Evolutionary conservation across 345 rosid species (phyloP).

Genomic region (Aquilaria sinensis): DNA sequence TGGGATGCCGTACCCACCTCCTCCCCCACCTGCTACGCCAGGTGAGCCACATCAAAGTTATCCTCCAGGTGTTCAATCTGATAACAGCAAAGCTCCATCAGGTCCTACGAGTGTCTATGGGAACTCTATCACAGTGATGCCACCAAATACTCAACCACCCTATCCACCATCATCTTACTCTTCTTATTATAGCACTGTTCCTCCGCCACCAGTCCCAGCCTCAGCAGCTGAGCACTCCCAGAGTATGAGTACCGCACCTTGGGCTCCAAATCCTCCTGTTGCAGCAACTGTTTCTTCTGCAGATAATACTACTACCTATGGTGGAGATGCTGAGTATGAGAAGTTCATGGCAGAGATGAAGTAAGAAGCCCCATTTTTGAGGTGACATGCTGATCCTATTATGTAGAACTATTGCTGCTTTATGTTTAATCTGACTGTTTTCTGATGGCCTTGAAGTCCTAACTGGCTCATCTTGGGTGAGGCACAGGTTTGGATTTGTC

Average conservation of each 20-base stretch:
- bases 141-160: conserved; percentile 42
- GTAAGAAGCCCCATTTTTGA: conserved; percentile 33
- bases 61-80: conserved; percentile 91
- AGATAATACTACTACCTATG: conserved; percentile 48
- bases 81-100: conserved; percentile 42
- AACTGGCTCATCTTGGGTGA: no score
- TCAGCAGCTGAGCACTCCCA: conserved; percentile 49
- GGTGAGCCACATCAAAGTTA: conserved; percentile 70
- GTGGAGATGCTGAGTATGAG: conserved; percentile 85
- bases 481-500: no score
- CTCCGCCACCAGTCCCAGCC: conserved; percentile 52
- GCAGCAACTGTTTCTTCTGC: conserved; percentile 43
- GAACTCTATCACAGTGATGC: conserved; percentile 39
- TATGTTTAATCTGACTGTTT: no score
- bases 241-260: conserved; percentile 59
- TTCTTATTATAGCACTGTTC: conserved; percentile 74
- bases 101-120: conserved; percentile 46
- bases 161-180: conserved; percentile 52
- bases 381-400: conserved; percentile 38
- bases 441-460: no score
- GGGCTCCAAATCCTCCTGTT: conserved; percentile 61
- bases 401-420: no score
- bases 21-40: conserved; percentile 37
- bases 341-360: conserved; percentile 99
- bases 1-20: conserved; percentile 71